Evolutionary conservation across 768 basidiomycete species (phyloP).

Genomic region (Termitomyces sp.): DNA sequence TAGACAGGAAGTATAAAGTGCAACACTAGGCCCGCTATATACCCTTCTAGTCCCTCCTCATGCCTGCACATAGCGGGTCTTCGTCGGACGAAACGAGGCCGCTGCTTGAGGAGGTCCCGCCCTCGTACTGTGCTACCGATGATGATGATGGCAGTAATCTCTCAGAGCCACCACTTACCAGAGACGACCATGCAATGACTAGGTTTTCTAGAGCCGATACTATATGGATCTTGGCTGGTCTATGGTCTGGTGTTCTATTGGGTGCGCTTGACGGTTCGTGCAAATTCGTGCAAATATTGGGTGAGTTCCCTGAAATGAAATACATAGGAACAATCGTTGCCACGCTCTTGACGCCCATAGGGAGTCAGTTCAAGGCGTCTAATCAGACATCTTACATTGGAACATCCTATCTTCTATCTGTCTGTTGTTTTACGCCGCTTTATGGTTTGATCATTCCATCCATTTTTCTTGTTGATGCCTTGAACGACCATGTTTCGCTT

Average conservation of each 20-base stretch:
- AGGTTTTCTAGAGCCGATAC: constrained; percentile 49
- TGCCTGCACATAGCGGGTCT: constrained; percentile 39
- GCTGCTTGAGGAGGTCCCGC: constrained; percentile 44
- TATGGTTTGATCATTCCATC: constrained; percentile 49
- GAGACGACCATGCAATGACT: constrained; percentile 30
- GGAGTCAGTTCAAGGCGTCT: constrained; percentile 76
- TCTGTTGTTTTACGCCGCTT: constrained; percentile 88
- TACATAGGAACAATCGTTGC: constrained; percentile 76
- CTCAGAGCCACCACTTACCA: constrained; percentile 17
- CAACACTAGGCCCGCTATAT: constrained; percentile 10
- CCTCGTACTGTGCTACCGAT: constrained; percentile 38
- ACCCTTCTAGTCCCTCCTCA: constrained; percentile 27
- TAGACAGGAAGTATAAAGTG: constrained; percentile 23
- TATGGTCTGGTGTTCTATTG: constrained; percentile 82
- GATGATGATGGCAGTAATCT: constrained; percentile 30
- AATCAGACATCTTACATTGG: constrained; percentile 84
- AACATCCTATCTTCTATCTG: constrained; percentile 79
- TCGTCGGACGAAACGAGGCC: constrained; percentile 49
- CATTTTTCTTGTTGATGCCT: constrained; percentile 4
- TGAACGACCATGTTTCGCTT: constrained; percentile 16
- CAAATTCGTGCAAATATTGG: constrained; percentile 25
- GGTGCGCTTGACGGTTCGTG: constrained; percentile 77
- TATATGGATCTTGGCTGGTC: constrained; percentile 65
- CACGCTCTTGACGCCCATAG: constrained; percentile 79
- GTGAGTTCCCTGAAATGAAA: constrained; percentile 8